Evolutionary conservation across 2,329 filamentous ascomycete genomes (phyloP), one percentile per base, ranked within the genome.

Genomic region (Pseudopyricularia javanii): DNA sequence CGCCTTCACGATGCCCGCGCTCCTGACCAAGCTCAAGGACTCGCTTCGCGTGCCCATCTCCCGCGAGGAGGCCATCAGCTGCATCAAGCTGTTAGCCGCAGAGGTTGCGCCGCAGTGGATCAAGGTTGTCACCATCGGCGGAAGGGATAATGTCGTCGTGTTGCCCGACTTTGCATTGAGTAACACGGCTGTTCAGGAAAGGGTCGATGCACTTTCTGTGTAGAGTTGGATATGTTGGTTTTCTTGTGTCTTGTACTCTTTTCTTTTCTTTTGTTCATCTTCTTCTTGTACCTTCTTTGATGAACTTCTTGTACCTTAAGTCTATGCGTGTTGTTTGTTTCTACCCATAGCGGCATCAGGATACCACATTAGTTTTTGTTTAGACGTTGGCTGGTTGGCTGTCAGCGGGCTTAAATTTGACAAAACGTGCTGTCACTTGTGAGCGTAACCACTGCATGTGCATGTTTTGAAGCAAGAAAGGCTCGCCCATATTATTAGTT

Each of bases 21-120:
- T 89, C 52, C 68, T 84, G 17, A 75, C 80, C 58, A 84, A 82
- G 63, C 71, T 90, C 49, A 78, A 76, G 60, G 84, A 88, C 64
- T 89, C 85, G 26, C 69, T 86, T 54, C 70, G 76, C 4, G 70
- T 72, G 57, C 76, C 77, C 3, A 68, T 80, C 51, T 75, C 76
- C 32, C 66, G 64, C 48, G 77, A 78, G 43, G 79, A 81, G 60
- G 76, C 70, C 4, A 67, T 69, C 9, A 59, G 62, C 9, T 79
- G 76, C 55, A 68, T 82, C 15, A 65, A 72, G 8, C 61, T 81
- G 50, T 68, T 82, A 53, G 77, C 75, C 4, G 61, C 55, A 8
- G 78, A 82, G 59, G 68, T 82, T 11, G 75, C 77, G 5, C 78
- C 79, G 0, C 71, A 76, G 59, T 82, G 79, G 78, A 56, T 81